Evolutionary conservation across 129 eudicot species (phyloP), one percentile per base, ranked within the genome.

Genomic region (Pulicaria dysenterica): DNA sequence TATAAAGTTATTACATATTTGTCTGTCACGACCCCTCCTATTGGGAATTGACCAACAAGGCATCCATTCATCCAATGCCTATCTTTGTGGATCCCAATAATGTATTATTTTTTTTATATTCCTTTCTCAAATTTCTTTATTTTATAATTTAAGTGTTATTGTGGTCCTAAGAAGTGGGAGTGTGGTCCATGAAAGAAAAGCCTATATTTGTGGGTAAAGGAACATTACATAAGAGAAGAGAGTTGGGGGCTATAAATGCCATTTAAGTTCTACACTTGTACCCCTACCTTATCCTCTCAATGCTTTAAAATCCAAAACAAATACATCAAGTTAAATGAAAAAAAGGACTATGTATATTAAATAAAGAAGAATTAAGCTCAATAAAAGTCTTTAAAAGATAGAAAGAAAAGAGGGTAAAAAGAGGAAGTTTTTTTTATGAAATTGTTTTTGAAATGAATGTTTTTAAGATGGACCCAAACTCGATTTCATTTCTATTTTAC

Each of bases 101-200:
- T 40, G 11, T 16, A 73, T 60, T 37, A 8, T 4, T 49, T 19
- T 49, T 19, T 74, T 14, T 50, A 1, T 49, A 7, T 43, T 42
- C 2, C 31, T 72, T 43, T 8, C 24, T 51, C 36, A 53, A 74
- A 64, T 42, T 40, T 45, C 43, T 51, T 31, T 49, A 40, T 24
- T 24, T 24, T 24, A 6, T 74, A 16, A 74, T 63, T 14, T 41
- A 64, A 74, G 73, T 66, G 73, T 56, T 2, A 43, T 58, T 76
- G 75, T 76, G 80, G 80, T 76, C 80, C 75, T 67, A 67, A 16
- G 60, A 67, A 76, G 80, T 76, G 75, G 75, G 69, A 76, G n/a
- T 67, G 80, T 76, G 80, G 80, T 76, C 80, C 80, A 64, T 57
- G 69, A 67, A 76, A 46, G 59, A 67, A 76, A 76, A 76, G 80